Conservation (phyloP, 2,329 filamentous ascomycete genomes). For the Fusarium sulawesiense region DNA sequence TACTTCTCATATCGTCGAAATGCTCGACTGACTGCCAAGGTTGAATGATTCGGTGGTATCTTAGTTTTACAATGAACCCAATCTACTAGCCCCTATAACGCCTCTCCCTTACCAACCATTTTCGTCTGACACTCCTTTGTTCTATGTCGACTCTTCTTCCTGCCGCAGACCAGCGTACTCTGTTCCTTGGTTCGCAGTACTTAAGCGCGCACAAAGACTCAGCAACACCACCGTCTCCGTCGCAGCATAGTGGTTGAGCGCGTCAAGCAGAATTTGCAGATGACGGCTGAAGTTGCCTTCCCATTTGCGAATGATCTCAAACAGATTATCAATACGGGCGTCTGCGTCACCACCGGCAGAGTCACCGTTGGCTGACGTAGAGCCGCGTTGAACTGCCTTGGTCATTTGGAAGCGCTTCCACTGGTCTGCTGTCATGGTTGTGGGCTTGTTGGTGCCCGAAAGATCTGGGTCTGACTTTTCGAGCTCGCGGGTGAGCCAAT, state of each 20-base stretch:
- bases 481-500: constrained; percentile 85
- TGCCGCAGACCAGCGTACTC: constrained; percentile 69
- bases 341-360: constrained; percentile 51
- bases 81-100: constrained; percentile 39
- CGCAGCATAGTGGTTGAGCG: constrained; percentile 95
- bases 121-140: background rate
- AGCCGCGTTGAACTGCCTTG: constrained; percentile 55
- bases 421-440: constrained; percentile 69
- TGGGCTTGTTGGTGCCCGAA: constrained; percentile 67
- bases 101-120: constrained; percentile 16
- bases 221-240: constrained; percentile 96
- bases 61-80: constrained; percentile 34
- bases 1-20: background rate
- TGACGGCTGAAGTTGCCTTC: constrained; percentile 94
- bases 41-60: constrained; percentile 44
- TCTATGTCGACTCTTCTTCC: constrained; percentile 63
- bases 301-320: constrained; percentile 89
- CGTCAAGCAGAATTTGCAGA: constrained; percentile 92
- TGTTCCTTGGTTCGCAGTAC: constrained; percentile 82
- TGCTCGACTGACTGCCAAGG: background rate
- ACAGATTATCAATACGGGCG: constrained; percentile 76
- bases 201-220: constrained; percentile 85
- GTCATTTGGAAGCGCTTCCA: constrained; percentile 68
- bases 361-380: constrained; percentile 48
- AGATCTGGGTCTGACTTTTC: constrained; percentile 86